phyloP scores from a whole-genome alignment of 352 stramenopile genomes.

The Pythium insidiosum region DNA sequence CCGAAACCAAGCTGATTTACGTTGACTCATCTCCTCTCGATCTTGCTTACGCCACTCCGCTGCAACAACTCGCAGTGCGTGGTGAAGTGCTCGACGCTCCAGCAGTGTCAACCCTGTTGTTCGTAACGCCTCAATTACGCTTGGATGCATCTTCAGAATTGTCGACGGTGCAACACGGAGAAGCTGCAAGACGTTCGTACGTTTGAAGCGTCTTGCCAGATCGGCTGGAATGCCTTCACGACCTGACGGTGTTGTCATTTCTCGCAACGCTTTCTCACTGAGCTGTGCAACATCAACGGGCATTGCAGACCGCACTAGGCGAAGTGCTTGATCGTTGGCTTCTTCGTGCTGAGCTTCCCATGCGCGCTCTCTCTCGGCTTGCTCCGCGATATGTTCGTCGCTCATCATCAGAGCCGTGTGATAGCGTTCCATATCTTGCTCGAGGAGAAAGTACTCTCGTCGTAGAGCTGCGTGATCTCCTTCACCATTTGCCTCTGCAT shows the following conservation, averaged over 20 bases:
- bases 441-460: constrained; percentile 83
- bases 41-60: constrained; percentile 75
- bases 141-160: constrained; percentile 80
- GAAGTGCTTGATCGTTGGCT: constrained; percentile 46
- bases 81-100: constrained; percentile 83
- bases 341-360: constrained; percentile 61
- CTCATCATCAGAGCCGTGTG: constrained; percentile 85
- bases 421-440: constrained; percentile 89
- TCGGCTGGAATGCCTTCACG: constrained; percentile 47
- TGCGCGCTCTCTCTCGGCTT: constrained; percentile 45
- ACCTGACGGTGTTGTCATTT: constrained; percentile 46
- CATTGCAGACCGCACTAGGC: constrained; percentile 57
- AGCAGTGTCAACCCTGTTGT: constrained; percentile 65
- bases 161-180: constrained; percentile 62
- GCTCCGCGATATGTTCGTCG: constrained; percentile 86
- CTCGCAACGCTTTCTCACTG: constrained; percentile 61
- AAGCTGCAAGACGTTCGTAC: constrained; percentile 83
- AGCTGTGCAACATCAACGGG: constrained; percentile 77
- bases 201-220: constrained; percentile 81
- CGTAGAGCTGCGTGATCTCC: constrained; percentile 12
- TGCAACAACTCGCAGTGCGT: constrained; percentile 40
- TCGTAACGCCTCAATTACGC: constrained; percentile 55
- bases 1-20: constrained; percentile 76
- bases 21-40: no score
- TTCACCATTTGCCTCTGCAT: constrained; percentile 39